A percentile compares a stretch with the other conserved stretches of the same genome.
Conservation (phyloP, 2,329 filamentous ascomycete genomes). For the Niveomyces coronatus region DNA sequence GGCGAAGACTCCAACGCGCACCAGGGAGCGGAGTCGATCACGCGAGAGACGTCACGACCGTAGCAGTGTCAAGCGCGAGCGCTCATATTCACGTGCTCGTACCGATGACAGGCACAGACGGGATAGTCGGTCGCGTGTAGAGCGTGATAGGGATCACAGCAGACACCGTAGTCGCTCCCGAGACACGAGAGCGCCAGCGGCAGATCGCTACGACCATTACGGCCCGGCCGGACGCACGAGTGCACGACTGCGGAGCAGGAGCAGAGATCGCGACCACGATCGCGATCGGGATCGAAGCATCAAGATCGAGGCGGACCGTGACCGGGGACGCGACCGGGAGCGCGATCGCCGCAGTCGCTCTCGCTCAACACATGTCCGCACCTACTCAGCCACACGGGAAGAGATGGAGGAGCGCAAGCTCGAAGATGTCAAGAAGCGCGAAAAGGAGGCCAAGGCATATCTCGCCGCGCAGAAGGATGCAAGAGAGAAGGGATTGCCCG, state of each 20-base stretch:
- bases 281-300: conserved; percentile 18
- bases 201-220: conserved; percentile 20
- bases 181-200: conserved; percentile 13
- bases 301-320: too few relatives aligned
- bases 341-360: conserved; percentile 35
- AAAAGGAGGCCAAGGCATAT: conserved; percentile 45
- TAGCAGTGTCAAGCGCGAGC: conserved; percentile 16
- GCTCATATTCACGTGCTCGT: conserved; percentile 19
- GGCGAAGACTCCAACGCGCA: conserved; percentile 15
- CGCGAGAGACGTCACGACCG: conserved; percentile 20
- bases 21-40: conserved; percentile 25
- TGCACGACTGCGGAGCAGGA: too few relatives aligned
- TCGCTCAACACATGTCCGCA: conserved; percentile 25
- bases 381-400: conserved; percentile 30
- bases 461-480: conserved; percentile 52
- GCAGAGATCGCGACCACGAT: conserved; percentile 9
- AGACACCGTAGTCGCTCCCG: conserved; percentile 16
- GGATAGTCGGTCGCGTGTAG: too few relatives aligned
- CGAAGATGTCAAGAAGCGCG: conserved; percentile 21
- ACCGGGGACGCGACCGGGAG: conserved; percentile 13
- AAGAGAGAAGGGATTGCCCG: conserved; percentile 45
- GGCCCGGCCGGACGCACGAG: too few relatives aligned
- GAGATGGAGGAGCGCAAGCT: conserved; percentile 27
- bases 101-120: conserved; percentile 23
- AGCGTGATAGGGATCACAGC: conserved; percentile 18